Base-by-base conservation (phyloP, 164 flowering plant genomes). In the Berberis thunbergii region DNA sequence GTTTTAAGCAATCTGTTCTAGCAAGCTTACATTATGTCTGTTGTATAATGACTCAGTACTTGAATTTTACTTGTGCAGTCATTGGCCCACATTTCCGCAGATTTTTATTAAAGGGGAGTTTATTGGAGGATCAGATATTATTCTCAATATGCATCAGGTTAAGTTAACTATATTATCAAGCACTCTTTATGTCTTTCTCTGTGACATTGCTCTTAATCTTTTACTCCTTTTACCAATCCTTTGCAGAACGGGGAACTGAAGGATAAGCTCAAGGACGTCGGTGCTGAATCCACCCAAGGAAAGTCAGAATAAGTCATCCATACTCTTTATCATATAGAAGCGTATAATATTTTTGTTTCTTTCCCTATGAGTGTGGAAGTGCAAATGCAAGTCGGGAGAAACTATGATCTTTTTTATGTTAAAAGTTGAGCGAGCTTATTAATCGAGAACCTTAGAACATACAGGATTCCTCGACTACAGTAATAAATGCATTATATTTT, bases 61-160 rank as follows among this genome's bases (percentile, higher is more conserved):
- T 26, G 26, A 41, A 41, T 42, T 60, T 0, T 26, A 26, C 69
- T 9, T 67, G 46, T 77, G 84, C 78, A 93, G 96, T 82, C 59
- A 78, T 67, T 90, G 97, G 96, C 96, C 97, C 1, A 90, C 98
- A 59, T 93, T 93, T 76, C 98, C 98, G 4, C 97, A 93, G 66
- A 79, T 93, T 67, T 93, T 90, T 67, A 93, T 93, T 70, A 93
- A 86, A 60, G 98, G 98, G 55, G 97, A 93, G 76, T 90, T 93
- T 55, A 61, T 93, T 49, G 97, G 97, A 42, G 97, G 96, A 57
- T 90, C 95, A 12, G 97, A 93, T 77, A 88, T 93, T 48, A 81
- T 93, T 63, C 85, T 93, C 50, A 82, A 72, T 45, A 78, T 93
- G 96, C 98, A 84, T 69, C 81, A 81, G 87, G 92, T 78, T 26